These are phyloP conservation scores for Nigrograna mackinnonii DNA, from an alignment of 2,329 filamentous ascomycete genomes.

Conservation along the genomic window DNA sequence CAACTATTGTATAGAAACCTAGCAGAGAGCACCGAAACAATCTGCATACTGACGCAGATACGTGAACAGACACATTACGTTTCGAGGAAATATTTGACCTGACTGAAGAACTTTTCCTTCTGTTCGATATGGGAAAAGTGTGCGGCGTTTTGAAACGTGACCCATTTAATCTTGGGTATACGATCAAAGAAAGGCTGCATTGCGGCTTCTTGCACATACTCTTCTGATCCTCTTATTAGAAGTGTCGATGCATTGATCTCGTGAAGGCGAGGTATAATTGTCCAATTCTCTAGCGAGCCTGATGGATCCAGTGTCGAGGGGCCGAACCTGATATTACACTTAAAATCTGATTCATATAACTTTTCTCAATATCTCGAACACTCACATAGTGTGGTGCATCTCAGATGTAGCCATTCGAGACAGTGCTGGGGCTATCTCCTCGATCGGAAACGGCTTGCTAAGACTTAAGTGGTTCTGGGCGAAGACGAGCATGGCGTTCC, in stretches of 20 bases:
- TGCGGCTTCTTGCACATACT: conserved; percentile 39
- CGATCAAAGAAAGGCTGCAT: conserved; percentile 40
- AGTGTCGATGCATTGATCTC: conserved; percentile 38
- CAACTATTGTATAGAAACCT: too few species aligned
- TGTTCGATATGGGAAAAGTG: conserved; percentile 36
- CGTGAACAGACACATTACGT: too few species aligned
- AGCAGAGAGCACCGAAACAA: too few species aligned
- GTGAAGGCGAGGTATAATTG: conserved; percentile 18
- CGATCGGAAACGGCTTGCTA: conserved; percentile 12
- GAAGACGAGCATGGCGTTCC: conserved; percentile 3
- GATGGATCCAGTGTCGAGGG: conserved; percentile 20
- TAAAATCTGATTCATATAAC: not conserved
- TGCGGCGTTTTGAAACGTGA: conserved; percentile 37
- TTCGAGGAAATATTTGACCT: conserved; percentile 1
- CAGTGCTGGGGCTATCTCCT: conserved; percentile 18
- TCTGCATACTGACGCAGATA: too few species aligned
- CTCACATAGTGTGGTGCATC: not conserved
- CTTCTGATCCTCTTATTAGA: conserved; percentile 38
- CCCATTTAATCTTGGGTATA: conserved; percentile 40
- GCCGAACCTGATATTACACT: conserved; percentile 20
- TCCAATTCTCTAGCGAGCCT: conserved; percentile 30
- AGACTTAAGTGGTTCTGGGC: conserved; percentile 4
- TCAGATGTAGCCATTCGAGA: not conserved
- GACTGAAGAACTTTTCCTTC: conserved; percentile 3
- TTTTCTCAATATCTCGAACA: not conserved